Conservation (phyloP, 768 basidiomycete species). For the Tylopilus balloui region DNA sequence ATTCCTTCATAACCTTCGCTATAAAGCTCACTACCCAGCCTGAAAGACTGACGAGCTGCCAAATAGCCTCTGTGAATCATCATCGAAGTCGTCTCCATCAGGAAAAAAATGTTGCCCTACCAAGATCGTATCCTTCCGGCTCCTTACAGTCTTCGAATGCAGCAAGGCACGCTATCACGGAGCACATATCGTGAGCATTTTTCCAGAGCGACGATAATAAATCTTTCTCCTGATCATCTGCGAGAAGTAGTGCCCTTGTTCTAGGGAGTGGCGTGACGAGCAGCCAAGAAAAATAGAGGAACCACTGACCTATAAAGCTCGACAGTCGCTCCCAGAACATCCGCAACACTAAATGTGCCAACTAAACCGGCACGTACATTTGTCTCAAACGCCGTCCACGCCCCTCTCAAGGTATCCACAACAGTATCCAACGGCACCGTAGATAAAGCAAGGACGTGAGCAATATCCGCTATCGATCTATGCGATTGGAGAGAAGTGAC, state of each 20-base stretch:
- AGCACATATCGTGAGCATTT: slow-evolving; percentile 63
- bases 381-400: slow-evolving; percentile 44
- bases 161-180: slow-evolving; percentile 51
- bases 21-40: slow-evolving; percentile 59
- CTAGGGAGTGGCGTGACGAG: slow-evolving; percentile 23
- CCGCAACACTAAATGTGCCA: slow-evolving; percentile 39
- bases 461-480: slow-evolving; percentile 54
- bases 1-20: slow-evolving; percentile 58
- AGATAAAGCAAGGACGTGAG: slow-evolving; percentile 48
- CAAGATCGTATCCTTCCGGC: slow-evolving; percentile 56
- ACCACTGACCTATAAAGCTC: slow-evolving; percentile 34
- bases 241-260: slow-evolving; percentile 27
- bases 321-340: slow-evolving; percentile 47
- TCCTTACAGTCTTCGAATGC: slow-evolving; percentile 69
- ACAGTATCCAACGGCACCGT: slow-evolving; percentile 40
- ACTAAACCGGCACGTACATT: slow-evolving; percentile 36
- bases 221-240: slow-evolving; percentile 36
- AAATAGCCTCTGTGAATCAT: slow-evolving; percentile 52
- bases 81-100: slow-evolving; percentile 2
- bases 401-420: slow-evolving; percentile 43
- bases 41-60: slow-evolving; percentile 64
- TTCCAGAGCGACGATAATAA: slow-evolving; percentile 47
- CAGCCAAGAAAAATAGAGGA: background rate
- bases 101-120: slow-evolving; percentile 33
- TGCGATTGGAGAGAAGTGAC: slow-evolving; percentile 46